Evolutionary conservation across 1,284 basidiomycete genomes (phyloP).

Genomic region (Cryptococcus neoformans): DNA sequence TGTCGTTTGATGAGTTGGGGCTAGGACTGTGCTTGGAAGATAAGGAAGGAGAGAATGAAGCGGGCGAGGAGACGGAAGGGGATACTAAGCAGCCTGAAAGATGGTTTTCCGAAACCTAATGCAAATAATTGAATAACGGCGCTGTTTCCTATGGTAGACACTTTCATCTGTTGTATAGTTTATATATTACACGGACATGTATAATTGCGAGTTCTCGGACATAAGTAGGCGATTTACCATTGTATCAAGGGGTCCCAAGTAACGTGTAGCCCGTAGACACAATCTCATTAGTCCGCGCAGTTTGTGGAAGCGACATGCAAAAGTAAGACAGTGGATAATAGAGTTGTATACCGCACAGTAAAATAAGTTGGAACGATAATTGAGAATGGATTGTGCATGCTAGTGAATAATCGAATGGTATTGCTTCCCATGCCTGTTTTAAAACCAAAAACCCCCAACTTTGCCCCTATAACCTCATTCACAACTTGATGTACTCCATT

Average conservation of each 20-base stretch:
- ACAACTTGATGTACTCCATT: background rate
- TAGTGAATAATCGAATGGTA: background rate
- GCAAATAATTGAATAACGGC: background rate
- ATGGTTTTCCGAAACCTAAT: background rate
- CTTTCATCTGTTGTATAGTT: no score
- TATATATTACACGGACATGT: no score
- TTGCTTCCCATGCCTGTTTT: no score
- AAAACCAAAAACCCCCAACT: no score
- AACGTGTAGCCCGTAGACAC: background rate
- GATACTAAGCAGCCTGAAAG: background rate
- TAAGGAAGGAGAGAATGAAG: background rate
- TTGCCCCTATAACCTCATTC: no score
- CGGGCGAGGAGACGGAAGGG: background rate
- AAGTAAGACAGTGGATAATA: background rate
- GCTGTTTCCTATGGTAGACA: background rate
- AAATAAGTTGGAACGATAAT: background rate
- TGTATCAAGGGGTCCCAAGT: background rate
- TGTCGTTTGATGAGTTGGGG: constrained; percentile 4
- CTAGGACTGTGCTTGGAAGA: background rate
- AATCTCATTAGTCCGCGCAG: background rate
- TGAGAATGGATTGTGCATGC: background rate
- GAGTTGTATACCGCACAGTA: background rate
- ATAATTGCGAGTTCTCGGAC: no score
- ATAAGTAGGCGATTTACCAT: background rate
- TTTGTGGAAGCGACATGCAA: background rate